These are phyloP conservation scores for Termitomyces sp. DNA, from an alignment of 768 basidiomycete species.

Conservation along the genomic window DNA sequence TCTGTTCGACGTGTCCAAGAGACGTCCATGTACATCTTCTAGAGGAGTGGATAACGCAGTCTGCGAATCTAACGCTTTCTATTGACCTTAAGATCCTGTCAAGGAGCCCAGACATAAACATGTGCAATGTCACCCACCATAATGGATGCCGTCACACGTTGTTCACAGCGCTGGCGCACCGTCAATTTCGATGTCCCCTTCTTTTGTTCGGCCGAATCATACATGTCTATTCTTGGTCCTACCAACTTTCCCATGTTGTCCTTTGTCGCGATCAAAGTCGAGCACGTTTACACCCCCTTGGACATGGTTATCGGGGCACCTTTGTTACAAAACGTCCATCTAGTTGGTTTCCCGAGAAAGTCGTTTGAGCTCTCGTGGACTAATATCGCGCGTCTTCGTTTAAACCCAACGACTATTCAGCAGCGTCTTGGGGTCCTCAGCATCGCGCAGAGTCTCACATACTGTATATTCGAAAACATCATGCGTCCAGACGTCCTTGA, in stretches of 20 bases:
- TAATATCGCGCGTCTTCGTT: slow-evolving; percentile 16
- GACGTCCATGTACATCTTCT: slow-evolving; percentile 19
- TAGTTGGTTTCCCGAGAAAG: slow-evolving; percentile 14
- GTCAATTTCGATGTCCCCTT: slow-evolving; percentile 17
- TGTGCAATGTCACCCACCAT: slow-evolving; percentile 10
- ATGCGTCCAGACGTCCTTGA: slow-evolving; percentile 18
- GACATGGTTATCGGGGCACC: slow-evolving; percentile 15
- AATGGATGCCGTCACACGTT: slow-evolving; percentile 17
- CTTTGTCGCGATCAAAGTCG: slow-evolving; percentile 6
- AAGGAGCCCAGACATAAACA: slow-evolving; percentile 1
- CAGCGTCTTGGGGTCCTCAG: slow-evolving; percentile 16
- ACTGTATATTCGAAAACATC: slow-evolving; percentile 19
- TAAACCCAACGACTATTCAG: slow-evolving; percentile 18
- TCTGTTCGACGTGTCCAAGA: slow-evolving; percentile 18
- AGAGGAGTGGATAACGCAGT: slow-evolving; percentile 26
- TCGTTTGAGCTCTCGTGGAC: slow-evolving; percentile 12
- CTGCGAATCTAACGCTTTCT: slow-evolving; percentile 21
- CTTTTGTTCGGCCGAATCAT: slow-evolving; percentile 13
- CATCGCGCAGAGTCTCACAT: slow-evolving; percentile 12
- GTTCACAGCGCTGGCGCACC: slow-evolving; percentile 15
- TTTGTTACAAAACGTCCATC: slow-evolving; percentile 12
- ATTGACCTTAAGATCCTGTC: slow-evolving; percentile 7
- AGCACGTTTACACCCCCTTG: slow-evolving; percentile 8
- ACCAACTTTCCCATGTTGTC: slow-evolving; percentile 14
- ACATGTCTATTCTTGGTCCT: slow-evolving; percentile 10